These are phyloP conservation scores for Lophiotrema nucula DNA, from an alignment of 495 filamentous ascomycete species.

Conservation along the genomic window DNA sequence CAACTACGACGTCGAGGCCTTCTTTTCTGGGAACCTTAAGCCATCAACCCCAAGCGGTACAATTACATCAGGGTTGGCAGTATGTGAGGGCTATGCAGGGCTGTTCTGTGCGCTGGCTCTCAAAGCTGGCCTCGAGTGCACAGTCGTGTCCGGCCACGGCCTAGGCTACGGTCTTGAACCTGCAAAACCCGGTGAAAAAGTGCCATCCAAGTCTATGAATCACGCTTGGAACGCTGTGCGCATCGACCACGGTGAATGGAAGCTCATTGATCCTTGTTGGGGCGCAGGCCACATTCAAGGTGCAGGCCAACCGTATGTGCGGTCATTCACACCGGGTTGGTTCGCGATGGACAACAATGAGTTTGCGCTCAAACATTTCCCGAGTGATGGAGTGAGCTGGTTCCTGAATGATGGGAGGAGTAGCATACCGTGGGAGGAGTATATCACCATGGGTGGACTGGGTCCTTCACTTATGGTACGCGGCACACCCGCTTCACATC, in stretches of 20 bases:
- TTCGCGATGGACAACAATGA: slow-evolving; percentile 83
- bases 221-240: slow-evolving; percentile 94
- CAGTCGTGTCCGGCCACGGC: slow-evolving; percentile 75
- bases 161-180: slow-evolving; percentile 75
- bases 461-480: no score
- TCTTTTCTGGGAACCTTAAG: slow-evolving; percentile 65
- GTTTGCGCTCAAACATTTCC: slow-evolving; percentile 80
- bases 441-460: slow-evolving; percentile 62
- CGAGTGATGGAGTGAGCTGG: slow-evolving; percentile 62
- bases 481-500: no score
- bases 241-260: slow-evolving; percentile 85
- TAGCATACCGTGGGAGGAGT: slow-evolving; percentile 73
- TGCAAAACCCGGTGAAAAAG: slow-evolving; percentile 52
- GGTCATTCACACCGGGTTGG: slow-evolving; percentile 62
- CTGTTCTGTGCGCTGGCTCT: slow-evolving; percentile 73
- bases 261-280: slow-evolving; percentile 90
- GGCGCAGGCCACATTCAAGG: slow-evolving; percentile 68
- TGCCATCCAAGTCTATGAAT: slow-evolving; percentile 57
- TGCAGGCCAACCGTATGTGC: slow-evolving; percentile 56
- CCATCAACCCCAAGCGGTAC: slow-evolving; percentile 65
- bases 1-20: slow-evolving; percentile 72
- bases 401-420: slow-evolving; percentile 61
- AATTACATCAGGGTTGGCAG: slow-evolving; percentile 71
- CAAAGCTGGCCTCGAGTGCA: slow-evolving; percentile 67
- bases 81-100: slow-evolving; percentile 90